Conservation (phyloP, 768 basidiomycete species). For the Pilatotrama ljubarskyi region DNA sequence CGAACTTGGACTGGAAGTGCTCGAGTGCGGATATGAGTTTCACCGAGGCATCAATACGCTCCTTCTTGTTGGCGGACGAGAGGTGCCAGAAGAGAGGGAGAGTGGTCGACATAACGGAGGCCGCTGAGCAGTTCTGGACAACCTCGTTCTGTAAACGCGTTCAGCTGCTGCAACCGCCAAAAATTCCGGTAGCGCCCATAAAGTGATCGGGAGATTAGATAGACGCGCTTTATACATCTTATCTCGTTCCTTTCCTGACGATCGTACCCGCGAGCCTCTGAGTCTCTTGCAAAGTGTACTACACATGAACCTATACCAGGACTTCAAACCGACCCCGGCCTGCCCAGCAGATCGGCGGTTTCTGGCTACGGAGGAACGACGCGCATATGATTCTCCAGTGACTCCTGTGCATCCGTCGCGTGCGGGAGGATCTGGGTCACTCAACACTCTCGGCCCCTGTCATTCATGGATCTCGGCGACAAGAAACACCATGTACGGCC, state of each 20-base stretch:
- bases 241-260: conserved; percentile 3
- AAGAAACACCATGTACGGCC: not conserved
- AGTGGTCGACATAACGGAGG: conserved; percentile 69
- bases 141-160: not conserved
- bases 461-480: not conserved
- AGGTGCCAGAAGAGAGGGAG: conserved; percentile 94
- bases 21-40: conserved; percentile 81
- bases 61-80: conserved; percentile 76
- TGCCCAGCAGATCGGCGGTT: too few relatives aligned
- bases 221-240: not conserved
- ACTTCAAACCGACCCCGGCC: too few relatives aligned
- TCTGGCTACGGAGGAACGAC: too few relatives aligned
- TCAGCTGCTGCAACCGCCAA: conserved; percentile 9
- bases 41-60: conserved; percentile 82
- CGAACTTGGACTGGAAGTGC: conserved; percentile 75
- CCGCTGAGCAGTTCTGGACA: not conserved
- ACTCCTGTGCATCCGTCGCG: too few relatives aligned
- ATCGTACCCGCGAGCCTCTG: too few relatives aligned
- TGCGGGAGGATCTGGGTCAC: too few relatives aligned
- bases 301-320: too few relatives aligned
- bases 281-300: too few relatives aligned
- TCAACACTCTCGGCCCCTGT: not conserved
- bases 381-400: too few relatives aligned
- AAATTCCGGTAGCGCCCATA: conserved; percentile 11
- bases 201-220: conserved; percentile 12